Percentiles rank a stretch among this genome's conserved stretches.
Conservation (phyloP, 1,139 yeast genomes). For the Saccharomyces hybrid region DNA sequence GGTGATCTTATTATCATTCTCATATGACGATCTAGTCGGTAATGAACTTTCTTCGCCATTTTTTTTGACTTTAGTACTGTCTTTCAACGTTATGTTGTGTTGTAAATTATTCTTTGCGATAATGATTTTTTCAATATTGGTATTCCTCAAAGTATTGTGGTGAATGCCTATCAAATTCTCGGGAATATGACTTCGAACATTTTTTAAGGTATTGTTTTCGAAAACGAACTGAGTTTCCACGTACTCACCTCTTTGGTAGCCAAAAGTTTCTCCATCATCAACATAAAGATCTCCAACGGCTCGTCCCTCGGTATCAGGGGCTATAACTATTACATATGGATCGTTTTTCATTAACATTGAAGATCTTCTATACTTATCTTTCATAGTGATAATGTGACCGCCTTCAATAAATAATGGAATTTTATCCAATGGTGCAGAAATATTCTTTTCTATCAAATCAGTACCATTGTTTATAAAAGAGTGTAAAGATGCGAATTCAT, state of each 20-base stretch:
- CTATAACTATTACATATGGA: slow-evolving; percentile 73
- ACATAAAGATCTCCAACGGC: slow-evolving; percentile 63
- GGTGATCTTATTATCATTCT: slow-evolving; percentile 24
- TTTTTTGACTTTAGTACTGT: slow-evolving; percentile 33
- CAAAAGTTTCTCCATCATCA: slow-evolving; percentile 78
- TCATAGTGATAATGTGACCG: slow-evolving; percentile 63
- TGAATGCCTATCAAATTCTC: slow-evolving; percentile 6
- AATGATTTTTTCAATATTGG: slow-evolving; percentile 51
- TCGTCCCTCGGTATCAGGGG: slow-evolving; percentile 42
- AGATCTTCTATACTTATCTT: slow-evolving; percentile 74
- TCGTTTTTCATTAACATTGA: slow-evolving; percentile 68
- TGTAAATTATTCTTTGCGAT: slow-evolving; percentile 38
- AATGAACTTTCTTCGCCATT: slow-evolving; percentile 35
- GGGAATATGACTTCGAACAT: slow-evolving; percentile 15
- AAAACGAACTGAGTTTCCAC: not conserved
- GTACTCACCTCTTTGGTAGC: slow-evolving; percentile 39
- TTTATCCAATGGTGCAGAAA: slow-evolving; percentile 49
- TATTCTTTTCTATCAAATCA: slow-evolving; percentile 3
- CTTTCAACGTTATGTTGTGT: slow-evolving; percentile 7
- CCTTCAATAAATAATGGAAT: slow-evolving; percentile 73
- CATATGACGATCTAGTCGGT: slow-evolving; percentile 17
- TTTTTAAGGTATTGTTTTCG: slow-evolving; percentile 25
- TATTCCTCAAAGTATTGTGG: slow-evolving; percentile 24
- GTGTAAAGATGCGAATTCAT: slow-evolving; percentile 36
- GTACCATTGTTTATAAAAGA: slow-evolving; percentile 34